Evolutionary conservation across 2,329 filamentous ascomycete species (phyloP), one percentile per base, ranked within the genome.

Genomic region (Ceratocystis huliohia): DNA sequence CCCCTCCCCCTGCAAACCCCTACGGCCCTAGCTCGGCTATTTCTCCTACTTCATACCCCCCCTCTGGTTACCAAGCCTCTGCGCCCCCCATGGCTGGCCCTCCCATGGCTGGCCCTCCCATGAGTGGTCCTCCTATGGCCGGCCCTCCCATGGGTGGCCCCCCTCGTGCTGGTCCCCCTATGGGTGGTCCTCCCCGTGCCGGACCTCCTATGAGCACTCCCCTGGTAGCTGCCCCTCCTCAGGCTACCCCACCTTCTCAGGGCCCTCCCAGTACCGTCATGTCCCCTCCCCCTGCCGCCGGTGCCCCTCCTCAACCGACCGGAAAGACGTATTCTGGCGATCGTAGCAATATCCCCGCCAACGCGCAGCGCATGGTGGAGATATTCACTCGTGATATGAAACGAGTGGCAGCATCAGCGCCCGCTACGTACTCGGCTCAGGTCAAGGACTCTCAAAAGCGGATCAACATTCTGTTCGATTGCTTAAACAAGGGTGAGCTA

Each of bases 401-500:
- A 72, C 88, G 91, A 44, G 89, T 99, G 66, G 92, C 92, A 68
- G 78, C 86, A 41, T 88, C 90, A 71, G 94, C 94, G 0, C 94
- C 94, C 20, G 80, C 87, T n/a, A 86, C 87, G 17, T 96, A 94
- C 78, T 87, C 89, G 69, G 82, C 86, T 15, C 92, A 97, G 74
- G 91, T 99, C 22, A 89, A 91, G 72, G 94, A 97, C 74, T 94
- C 92, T 1, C 90, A 96, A 74, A 96, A 96, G 78, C 86, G 94
- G 33, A 82, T 99, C 68, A 89, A 89, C 72, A 86, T 96, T 63
- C 80, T 99, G n/a, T 97, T 96, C 74, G 93, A 99, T 73, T 91
- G 96, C 75, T 81, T 99, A 61, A 99, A 97, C 81, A 97, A 97
- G 70, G 88, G 92, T 73, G 92, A 97, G 73, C 80, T 96, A 50